Percentiles rank a stretch among this genome's conserved stretches.
phyloP scores from a whole-genome alignment of 768 basidiomycete species.

The Tricholoma sp. region DNA sequence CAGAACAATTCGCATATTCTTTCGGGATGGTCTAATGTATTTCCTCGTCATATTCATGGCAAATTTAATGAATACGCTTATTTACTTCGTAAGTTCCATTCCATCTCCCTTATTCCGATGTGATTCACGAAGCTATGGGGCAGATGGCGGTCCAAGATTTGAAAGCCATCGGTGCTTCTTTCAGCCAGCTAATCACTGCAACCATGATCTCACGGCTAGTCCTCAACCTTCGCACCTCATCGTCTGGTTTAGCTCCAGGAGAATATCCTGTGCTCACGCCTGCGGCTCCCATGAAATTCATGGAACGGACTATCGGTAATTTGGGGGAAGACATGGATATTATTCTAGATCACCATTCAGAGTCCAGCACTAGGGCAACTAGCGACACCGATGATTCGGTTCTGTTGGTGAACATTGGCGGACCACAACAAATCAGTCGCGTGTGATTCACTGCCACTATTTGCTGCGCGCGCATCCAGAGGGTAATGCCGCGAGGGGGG shows the following conservation, averaged over 20 bases:
- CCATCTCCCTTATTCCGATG: background rate
- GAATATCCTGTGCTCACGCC: background rate
- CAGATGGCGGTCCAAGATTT: conserved; percentile 19
- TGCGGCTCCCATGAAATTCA: background rate
- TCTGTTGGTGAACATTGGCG: background rate
- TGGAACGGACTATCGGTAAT: background rate
- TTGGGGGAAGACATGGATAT: background rate
- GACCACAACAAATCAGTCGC: background rate
- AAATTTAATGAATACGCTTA: conserved; percentile 21
- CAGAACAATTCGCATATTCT: conserved; percentile 20
- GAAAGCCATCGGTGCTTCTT: conserved; percentile 28
- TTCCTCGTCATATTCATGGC: conserved; percentile 22
- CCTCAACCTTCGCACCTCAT: conserved; percentile 22
- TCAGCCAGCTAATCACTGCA: conserved; percentile 26
- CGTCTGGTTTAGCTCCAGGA: background rate
- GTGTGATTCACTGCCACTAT: background rate
- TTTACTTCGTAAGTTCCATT: conserved; percentile 20
- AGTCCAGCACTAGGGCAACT: background rate
- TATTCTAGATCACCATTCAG: background rate
- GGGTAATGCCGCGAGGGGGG: too few relatives aligned
- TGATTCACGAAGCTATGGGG: background rate
- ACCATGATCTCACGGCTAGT: conserved; percentile 26
- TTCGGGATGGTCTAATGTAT: conserved; percentile 24
- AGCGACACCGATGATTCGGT: background rate
- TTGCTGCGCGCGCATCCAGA: too few relatives aligned